A percentile compares a stretch with the other conserved stretches of the same genome.
phyloP scores from a whole-genome alignment of 176 grass and related monocot species.

The Rhynchospora pubera region DNA sequence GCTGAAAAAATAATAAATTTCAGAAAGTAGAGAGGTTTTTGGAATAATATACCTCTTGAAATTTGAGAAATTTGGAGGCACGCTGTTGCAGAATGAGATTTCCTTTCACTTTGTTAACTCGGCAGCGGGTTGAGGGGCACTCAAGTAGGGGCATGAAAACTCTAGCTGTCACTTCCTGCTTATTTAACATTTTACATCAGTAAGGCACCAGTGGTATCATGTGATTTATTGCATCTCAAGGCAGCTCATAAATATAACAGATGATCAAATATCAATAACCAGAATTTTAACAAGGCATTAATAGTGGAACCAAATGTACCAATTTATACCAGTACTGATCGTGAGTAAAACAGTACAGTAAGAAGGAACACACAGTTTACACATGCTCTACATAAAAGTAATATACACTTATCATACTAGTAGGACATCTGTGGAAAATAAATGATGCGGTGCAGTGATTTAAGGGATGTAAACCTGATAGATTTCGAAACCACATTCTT shows the following conservation, averaged over 20 bases:
- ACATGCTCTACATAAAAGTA: neutral
- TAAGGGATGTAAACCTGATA: constrained; percentile 61
- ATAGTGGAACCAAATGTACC: neutral
- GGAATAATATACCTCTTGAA: constrained; percentile 69
- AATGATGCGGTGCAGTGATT: neutral
- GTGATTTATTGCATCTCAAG: neutral
- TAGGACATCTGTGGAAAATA: neutral
- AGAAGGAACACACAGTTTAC: neutral
- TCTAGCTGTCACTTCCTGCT: constrained; percentile 96
- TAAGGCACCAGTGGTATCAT: neutral
- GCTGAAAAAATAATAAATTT: neutral
- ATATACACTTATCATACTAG: neutral
- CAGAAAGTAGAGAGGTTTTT: neutral
- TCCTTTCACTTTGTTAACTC: constrained; percentile 85
- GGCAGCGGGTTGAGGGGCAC: constrained; percentile 87
- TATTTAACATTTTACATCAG: constrained; percentile 11
- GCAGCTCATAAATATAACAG: constrained; percentile 2
- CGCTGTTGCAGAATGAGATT: constrained; percentile 93
- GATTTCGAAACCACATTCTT: constrained; percentile 98
- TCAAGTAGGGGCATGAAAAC: constrained; percentile 94
- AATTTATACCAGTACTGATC: neutral
- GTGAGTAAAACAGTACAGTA: neutral
- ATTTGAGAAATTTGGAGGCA: constrained; percentile 97
- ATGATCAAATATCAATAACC: neutral
- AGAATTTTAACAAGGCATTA: neutral